Conservation (phyloP, 1,284 basidiomycete genomes). For the Amylostereum chailletii region DNA sequence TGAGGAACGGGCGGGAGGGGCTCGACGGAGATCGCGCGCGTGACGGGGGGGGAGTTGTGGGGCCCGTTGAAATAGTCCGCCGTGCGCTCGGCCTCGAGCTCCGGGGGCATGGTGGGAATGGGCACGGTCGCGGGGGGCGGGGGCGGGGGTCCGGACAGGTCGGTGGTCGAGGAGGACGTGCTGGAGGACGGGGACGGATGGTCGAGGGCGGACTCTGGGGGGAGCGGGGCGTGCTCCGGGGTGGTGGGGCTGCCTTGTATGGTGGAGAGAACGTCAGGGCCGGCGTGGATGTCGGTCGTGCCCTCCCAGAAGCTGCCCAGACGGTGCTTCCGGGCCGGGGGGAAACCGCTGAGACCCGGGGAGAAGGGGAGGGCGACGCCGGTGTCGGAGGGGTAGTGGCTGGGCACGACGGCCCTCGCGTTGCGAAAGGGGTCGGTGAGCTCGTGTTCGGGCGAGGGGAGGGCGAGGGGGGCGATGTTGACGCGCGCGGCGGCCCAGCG, state of each 20-base stretch:
- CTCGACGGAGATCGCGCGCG: neutral
- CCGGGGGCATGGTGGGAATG: neutral
- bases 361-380: conserved; percentile 5
- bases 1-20: neutral
- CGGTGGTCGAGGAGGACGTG: neutral
- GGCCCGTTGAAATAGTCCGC: neutral
- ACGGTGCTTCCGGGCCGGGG: conserved; percentile 47
- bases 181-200: neutral
- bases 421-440: conserved; percentile 78
- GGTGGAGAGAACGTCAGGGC: conserved; percentile 11
- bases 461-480: conserved; percentile 67
- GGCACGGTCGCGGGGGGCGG: neutral
- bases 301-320: conserved; percentile 68
- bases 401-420: conserved; percentile 56
- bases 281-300: conserved; percentile 36
- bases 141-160: neutral
- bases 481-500: conserved; percentile 73
- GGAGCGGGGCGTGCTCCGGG: conserved; percentile 3
- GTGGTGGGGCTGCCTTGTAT: conserved; percentile 20
- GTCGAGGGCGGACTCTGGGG: neutral
- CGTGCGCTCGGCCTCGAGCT: neutral
- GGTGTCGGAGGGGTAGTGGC: conserved; percentile 38
- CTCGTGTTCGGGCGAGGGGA: conserved; percentile 84
- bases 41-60: neutral
- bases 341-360: conserved; percentile 18